These are phyloP conservation scores for Aspergillus sp. DNA, from an alignment of 2,329 filamentous ascomycete species.

Conservation along the genomic window DNA sequence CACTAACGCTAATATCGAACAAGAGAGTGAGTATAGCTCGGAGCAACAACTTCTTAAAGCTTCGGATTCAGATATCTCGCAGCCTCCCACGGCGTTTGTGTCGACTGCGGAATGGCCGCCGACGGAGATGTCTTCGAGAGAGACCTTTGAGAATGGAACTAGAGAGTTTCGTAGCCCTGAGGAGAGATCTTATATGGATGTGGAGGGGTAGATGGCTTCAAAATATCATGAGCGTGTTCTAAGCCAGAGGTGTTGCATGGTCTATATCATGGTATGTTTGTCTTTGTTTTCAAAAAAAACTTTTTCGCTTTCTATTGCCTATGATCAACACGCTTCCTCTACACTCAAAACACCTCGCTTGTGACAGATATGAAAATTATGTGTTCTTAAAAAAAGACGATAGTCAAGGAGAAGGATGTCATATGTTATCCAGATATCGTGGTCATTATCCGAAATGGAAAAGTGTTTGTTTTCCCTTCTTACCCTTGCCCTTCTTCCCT, in stretches of 20 bases:
- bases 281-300: neutral
- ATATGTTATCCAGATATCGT: neutral
- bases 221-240: neutral
- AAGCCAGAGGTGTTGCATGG: neutral
- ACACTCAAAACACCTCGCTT: slow-evolving; percentile 4
- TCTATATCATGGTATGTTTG: neutral
- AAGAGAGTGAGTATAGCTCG: neutral
- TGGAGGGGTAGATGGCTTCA: neutral
- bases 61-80: neutral
- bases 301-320: slow-evolving; percentile 3
- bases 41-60: neutral
- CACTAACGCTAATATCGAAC: neutral
- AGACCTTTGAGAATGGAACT: neutral
- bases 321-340: neutral
- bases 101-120: slow-evolving; percentile 1
- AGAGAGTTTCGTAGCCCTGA: neutral
- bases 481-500: slow-evolving; percentile 39
- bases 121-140: neutral
- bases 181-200: neutral
- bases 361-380: neutral
- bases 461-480: slow-evolving; percentile 43
- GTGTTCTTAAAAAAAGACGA: neutral
- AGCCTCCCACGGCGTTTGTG: neutral
- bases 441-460: slow-evolving; percentile 38
- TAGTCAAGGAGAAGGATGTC: neutral